Conservation (phyloP, 2,329 filamentous ascomycete species). For the Magnaporthiopsis rhizophila region DNA sequence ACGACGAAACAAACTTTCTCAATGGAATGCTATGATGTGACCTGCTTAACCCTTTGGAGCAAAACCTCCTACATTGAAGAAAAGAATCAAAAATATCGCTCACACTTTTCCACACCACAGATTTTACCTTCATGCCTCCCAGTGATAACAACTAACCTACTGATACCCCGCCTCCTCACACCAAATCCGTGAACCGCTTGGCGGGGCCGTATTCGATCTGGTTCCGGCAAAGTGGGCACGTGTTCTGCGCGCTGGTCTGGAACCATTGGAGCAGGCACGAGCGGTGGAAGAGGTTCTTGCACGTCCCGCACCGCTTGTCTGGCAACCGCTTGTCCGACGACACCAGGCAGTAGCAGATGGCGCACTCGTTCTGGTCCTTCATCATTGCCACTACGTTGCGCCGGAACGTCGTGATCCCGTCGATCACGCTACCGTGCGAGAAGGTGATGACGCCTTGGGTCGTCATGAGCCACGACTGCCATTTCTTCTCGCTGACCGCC, state of each 20-base stretch:
- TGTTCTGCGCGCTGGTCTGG: slow-evolving; percentile 82
- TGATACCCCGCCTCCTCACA: neutral
- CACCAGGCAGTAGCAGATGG: slow-evolving; percentile 95
- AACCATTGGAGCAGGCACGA: slow-evolving; percentile 96
- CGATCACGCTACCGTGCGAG: slow-evolving; percentile 80
- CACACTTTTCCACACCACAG: no score
- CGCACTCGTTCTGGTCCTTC: slow-evolving; percentile 90
- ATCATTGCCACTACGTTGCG: slow-evolving; percentile 81
- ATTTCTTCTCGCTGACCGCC: slow-evolving; percentile 82
- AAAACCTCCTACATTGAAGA: no score
- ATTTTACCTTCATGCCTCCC: no score
- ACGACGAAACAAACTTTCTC: no score
- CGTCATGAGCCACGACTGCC: slow-evolving; percentile 82
- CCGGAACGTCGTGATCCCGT: slow-evolving; percentile 78
- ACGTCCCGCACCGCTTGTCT: slow-evolving; percentile 84
- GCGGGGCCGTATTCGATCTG: slow-evolving; percentile 55
- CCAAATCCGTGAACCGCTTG: neutral
- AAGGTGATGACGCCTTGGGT: slow-evolving; percentile 92
- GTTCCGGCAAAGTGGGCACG: slow-evolving; percentile 87
- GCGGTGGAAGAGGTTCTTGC: slow-evolving; percentile 88
- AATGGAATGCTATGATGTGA: no score
- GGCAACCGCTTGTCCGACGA: slow-evolving; percentile 82
- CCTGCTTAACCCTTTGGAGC: no score
- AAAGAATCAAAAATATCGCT: no score
- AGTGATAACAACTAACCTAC: no score